Percentiles rank a stretch among this genome's conserved stretches.
These are phyloP conservation scores for Cyberlindnera japonica DNA, from an alignment of 805 yeast genomes.

Conservation along the genomic window DNA sequence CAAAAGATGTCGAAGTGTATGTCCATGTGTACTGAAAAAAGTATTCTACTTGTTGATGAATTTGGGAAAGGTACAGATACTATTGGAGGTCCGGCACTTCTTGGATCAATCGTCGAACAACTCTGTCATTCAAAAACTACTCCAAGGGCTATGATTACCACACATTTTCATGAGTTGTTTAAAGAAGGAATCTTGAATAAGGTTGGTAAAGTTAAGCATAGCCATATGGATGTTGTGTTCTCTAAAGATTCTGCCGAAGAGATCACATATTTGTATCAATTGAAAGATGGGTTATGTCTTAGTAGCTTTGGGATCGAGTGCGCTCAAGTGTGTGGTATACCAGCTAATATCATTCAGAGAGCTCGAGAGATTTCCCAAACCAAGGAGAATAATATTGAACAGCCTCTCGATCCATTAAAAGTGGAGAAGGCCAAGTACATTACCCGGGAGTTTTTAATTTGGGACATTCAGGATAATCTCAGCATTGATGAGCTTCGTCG, in stretches of 20 bases:
- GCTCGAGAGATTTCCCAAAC: conserved; percentile 30
- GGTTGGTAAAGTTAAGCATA: conserved; percentile 27
- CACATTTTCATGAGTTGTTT: conserved; percentile 44
- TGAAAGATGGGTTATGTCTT: conserved; percentile 31
- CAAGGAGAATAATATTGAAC: conserved; percentile 9
- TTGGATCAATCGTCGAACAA: conserved; percentile 36
- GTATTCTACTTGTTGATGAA: conserved; percentile 48
- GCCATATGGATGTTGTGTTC: conserved; percentile 34
- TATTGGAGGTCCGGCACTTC: conserved; percentile 42
- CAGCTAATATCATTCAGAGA: conserved; percentile 24
- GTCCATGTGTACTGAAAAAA: conserved; percentile 35
- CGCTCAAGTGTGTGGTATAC: conserved; percentile 38
- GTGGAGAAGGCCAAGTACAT: conserved; percentile 14
- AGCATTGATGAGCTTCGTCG: neutral
- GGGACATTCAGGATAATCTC: conserved; percentile 19
- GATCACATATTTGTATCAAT: conserved; percentile 31
- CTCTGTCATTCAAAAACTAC: conserved; percentile 14
- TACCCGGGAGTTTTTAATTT: conserved; percentile 17
- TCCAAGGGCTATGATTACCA: conserved; percentile 34
- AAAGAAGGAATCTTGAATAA: conserved; percentile 23
- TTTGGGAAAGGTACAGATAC: conserved; percentile 52
- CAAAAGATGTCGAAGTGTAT: conserved; percentile 42
- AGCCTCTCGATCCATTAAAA: neutral
- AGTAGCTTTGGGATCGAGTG: conserved; percentile 39
- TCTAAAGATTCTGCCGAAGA: conserved; percentile 6